A percentile compares a stretch with the other conserved stretches of the same genome.
phyloP scores from a whole-genome alignment of 345 rosid species.

The Conringia planisiliqua region DNA sequence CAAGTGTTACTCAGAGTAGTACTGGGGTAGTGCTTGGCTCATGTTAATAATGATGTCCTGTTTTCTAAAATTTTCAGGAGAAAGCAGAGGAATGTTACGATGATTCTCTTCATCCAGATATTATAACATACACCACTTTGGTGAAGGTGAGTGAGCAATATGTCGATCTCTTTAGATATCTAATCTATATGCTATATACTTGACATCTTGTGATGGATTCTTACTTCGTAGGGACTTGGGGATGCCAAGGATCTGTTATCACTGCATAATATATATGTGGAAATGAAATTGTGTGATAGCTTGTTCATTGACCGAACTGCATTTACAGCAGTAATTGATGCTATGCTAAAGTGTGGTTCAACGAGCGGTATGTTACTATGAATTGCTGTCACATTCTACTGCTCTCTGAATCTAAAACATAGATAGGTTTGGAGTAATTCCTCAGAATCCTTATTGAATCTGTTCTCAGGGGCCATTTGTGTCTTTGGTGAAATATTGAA shows the following conservation, averaged over 20 bases:
- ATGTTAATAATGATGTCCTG: conserved; percentile 9
- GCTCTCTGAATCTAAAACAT: neutral
- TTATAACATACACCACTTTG: conserved; percentile 60
- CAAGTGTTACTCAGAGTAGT: conserved; percentile 34
- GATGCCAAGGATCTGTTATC: conserved; percentile 48
- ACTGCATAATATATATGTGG: conserved; percentile 44
- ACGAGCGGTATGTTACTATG: conserved; percentile 43
- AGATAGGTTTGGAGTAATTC: neutral
- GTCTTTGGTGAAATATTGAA: conserved; percentile 72
- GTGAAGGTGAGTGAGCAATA: conserved; percentile 45
- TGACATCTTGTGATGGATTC: conserved; percentile 5
- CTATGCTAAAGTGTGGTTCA: conserved; percentile 56
- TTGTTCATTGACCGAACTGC: conserved; percentile 61
- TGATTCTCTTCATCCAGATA: conserved; percentile 48
- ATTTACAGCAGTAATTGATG: conserved; percentile 65
- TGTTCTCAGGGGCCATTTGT: conserved; percentile 61
- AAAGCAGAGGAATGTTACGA: conserved; percentile 36
- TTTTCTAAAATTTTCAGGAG: conserved; percentile 39
- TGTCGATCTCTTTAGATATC: conserved; percentile 1
- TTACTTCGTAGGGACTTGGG: conserved; percentile 53
- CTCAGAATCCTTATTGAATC: conserved; percentile 8
- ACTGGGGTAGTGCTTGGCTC: conserved; percentile 24
- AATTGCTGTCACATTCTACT: conserved; percentile 5
- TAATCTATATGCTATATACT: neutral
- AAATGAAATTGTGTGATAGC: conserved; percentile 50